A percentile compares a stretch with the other conserved stretches of the same genome.
Conservation (phyloP, 139 green algal species). For the Chlamydomonas incerta region DNA sequence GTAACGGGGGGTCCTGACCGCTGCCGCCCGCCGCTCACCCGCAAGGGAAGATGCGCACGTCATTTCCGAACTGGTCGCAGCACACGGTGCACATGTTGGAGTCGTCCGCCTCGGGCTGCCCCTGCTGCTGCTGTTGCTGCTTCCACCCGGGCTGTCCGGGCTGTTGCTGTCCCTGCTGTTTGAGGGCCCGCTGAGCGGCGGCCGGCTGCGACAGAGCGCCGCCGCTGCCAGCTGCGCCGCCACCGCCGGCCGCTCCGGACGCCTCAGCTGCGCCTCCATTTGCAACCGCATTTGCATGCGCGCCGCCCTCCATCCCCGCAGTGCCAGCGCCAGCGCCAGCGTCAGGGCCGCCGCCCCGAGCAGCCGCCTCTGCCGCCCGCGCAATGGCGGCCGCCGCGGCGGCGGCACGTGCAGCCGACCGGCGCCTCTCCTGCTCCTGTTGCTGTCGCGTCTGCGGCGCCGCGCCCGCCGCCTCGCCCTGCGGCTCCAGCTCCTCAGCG, state of each 20-base stretch:
- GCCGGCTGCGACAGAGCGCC: neutral
- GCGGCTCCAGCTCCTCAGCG: no score
- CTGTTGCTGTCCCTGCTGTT: neutral
- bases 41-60: slow-evolving; percentile 20
- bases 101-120: neutral
- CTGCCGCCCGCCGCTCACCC: no score
- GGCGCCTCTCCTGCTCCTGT: neutral
- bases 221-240: no score
- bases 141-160: neutral
- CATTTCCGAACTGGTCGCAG: neutral
- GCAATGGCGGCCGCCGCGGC: neutral
- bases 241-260: neutral
- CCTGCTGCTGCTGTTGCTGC: neutral
- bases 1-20: no score
- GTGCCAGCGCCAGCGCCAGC: neutral
- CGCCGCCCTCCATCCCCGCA: no score
- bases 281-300: no score
- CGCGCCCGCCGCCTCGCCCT: neutral
- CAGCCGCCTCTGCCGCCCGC: neutral
- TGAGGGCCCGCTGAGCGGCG: no score
- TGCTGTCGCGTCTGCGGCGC: no score
- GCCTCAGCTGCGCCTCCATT: neutral
- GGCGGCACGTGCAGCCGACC: no score
- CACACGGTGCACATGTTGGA: neutral
- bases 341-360: neutral